These are phyloP conservation scores for Xerocomellus chrysenteron DNA, from an alignment of 768 basidiomycete species.

Conservation along the genomic window DNA sequence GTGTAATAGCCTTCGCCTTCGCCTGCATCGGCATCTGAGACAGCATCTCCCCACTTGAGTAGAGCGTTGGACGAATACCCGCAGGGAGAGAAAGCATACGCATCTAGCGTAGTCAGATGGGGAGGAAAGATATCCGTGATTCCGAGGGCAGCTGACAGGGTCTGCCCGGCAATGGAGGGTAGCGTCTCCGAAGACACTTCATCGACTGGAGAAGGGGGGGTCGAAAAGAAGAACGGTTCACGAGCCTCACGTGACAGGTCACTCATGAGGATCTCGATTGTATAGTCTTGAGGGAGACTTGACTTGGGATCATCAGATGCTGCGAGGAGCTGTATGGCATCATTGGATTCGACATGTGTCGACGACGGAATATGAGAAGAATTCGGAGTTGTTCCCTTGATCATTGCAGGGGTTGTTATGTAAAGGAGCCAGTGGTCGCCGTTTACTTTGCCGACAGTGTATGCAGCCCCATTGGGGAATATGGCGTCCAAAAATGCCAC, in stretches of 20 bases:
- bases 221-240: conserved; percentile 65
- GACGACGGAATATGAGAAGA: conserved; percentile 15
- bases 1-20: conserved; percentile 94
- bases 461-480: conserved; percentile 87
- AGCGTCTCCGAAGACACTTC: conserved; percentile 45
- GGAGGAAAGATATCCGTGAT: conserved; percentile 81
- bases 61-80: conserved; percentile 96
- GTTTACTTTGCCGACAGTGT: conserved; percentile 96
- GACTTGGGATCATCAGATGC: conserved; percentile 14
- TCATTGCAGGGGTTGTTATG: conserved; percentile 63
- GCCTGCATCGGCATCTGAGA: conserved; percentile 34
- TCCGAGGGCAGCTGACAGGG: conserved; percentile 68
- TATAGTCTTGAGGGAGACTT: conserved; percentile 65
- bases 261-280: conserved; percentile 98
- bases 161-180: conserved; percentile 28
- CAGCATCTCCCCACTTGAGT: conserved; percentile 51
- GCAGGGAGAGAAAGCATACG: conserved; percentile 92
- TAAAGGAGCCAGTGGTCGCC: conserved; percentile 99
- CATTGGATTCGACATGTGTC: conserved; percentile 14
- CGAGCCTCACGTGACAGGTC: conserved; percentile 76
- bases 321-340: conserved; percentile 7
- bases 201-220: conserved; percentile 44
- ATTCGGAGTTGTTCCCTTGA: conserved; percentile 23
- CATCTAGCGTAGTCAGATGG: conserved; percentile 80
- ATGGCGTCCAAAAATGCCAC: conserved; percentile 88